Evolutionary conservation across 2,329 filamentous ascomycete genomes (phyloP).

Genomic region (Alternaria arborescens): DNA sequence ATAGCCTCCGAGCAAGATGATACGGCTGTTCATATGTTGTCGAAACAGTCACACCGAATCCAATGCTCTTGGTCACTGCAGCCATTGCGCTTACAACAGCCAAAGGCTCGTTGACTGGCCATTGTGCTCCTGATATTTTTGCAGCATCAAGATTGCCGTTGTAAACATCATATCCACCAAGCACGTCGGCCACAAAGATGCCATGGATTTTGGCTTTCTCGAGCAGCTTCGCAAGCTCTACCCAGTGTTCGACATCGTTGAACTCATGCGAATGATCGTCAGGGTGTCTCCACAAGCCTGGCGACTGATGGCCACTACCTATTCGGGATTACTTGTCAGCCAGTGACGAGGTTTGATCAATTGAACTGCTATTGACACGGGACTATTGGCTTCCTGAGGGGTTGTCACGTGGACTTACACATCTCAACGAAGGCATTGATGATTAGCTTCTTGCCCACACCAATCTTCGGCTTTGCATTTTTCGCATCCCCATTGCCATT

Average conservation of each 20-base stretch:
- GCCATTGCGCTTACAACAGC: constrained; percentile 72
- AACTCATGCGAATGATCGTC: constrained; percentile 70
- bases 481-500: constrained; percentile 27
- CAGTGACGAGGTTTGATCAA: neutral
- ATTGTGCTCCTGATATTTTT: constrained; percentile 70
- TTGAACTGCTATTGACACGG: neutral
- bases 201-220: constrained; percentile 52
- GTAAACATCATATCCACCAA: constrained; percentile 74
- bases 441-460: constrained; percentile 46
- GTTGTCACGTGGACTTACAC: constrained; percentile 35
- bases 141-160: constrained; percentile 69
- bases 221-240: constrained; percentile 49
- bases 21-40: constrained; percentile 76
- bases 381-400: neutral
- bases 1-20: constrained; percentile 70
- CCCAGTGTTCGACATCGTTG: constrained; percentile 49
- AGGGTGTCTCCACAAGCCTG: constrained; percentile 70
- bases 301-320: constrained; percentile 53
- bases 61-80: constrained; percentile 71
- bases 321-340: constrained; percentile 5
- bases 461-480: constrained; percentile 18
- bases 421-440: constrained; percentile 56
- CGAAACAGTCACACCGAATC: constrained; percentile 72
- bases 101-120: constrained; percentile 75
- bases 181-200: constrained; percentile 55